Evolutionary conservation across 108 stramenopile genomes (phyloP).

Genomic region (Skeletonema costatum): DNA sequence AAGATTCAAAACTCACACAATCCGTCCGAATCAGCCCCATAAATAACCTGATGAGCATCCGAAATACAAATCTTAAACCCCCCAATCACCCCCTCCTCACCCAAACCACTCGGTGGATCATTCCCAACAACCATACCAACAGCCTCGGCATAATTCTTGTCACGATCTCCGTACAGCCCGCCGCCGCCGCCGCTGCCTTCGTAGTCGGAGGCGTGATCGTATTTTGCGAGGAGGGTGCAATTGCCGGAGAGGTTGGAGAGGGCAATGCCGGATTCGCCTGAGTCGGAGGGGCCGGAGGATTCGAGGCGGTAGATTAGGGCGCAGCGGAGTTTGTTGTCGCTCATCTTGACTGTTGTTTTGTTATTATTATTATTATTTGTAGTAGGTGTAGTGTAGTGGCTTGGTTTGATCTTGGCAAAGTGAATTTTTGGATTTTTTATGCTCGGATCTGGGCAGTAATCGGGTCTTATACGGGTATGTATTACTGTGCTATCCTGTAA

Average conservation of each 20-base stretch:
- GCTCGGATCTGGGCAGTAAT: too few species aligned
- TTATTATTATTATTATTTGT: too few species aligned
- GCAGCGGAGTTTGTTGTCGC: constrained; percentile 85
- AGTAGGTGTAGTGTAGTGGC: too few species aligned
- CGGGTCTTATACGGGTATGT: too few species aligned
- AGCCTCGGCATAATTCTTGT: constrained; percentile 81
- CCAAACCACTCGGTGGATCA: constrained; percentile 75
- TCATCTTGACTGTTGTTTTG: constrained; percentile 42
- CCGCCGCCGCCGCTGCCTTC: constrained; percentile 64
- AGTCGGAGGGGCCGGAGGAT: constrained; percentile 28
- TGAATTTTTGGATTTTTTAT: too few species aligned
- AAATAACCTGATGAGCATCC: constrained; percentile 88
- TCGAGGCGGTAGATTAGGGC: constrained; percentile 82
- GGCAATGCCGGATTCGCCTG: constrained; percentile 40
- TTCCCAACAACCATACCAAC: constrained; percentile 70
- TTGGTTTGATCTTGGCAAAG: too few species aligned
- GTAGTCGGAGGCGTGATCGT: constrained; percentile 81
- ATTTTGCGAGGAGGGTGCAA: constrained; percentile 79
- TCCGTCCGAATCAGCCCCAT: constrained; percentile 84
- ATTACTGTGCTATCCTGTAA: too few species aligned
- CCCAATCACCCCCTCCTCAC: constrained; percentile 66
- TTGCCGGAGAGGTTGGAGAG: constrained; percentile 26
- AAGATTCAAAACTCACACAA: constrained; percentile 75
- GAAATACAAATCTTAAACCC: constrained; percentile 91
- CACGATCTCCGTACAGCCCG: constrained; percentile 65